Evolutionary conservation across 1,139 yeast species (phyloP), one percentile per base, ranked within the genome.

Genomic region (Kurtzmaniella quercitrusa): DNA sequence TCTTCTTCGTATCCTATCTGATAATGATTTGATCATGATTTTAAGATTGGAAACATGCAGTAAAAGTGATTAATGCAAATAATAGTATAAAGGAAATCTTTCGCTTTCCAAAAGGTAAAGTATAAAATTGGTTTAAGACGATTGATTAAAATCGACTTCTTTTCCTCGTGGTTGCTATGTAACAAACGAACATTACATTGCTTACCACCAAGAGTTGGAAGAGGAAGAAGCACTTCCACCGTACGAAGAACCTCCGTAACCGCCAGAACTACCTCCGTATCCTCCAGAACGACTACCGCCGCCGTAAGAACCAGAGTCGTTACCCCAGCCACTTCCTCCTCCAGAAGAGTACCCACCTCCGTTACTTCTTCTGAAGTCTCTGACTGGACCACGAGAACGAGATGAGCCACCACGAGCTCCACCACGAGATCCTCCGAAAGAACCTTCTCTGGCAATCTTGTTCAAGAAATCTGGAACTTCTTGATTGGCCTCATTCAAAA

Each of bases 401-500:
- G 60, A 45, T 37, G 66, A 60, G 46, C 85, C 70, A 46, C 81
- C 72, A 49, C 80, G 67, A 46, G 77, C 72, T 45, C 83, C 74
- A 47, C 83, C 71, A 53, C 81, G 73, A 34, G 55, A 46, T 27
- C 54, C 52, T 52, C 85, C 83, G 55, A 73, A 75, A 43, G 85
- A 70, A 45, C 80, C 70, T 73, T 91, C 98, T 72, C 95, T 85
- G 49, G 88, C 74, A 56, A 90, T 81, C 55, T 84, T 79, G 54
- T 77, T 79, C 66, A 93, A 80, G 75, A 93, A 93, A 50, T 80
- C 80, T 54, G 98, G 98, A 56, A 91, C 85, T 66, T 91, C 98
- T 75, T 93, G 99, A 75, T 93, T 91, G 53, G 98, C 98, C 73
- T 93, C 99, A 57, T 81, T 68, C 62, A 93, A 82, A 59, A 94